Evolutionary conservation across 192 early-diverging fungal genomes (phyloP).

Genomic region (Coemansia sp.): DNA sequence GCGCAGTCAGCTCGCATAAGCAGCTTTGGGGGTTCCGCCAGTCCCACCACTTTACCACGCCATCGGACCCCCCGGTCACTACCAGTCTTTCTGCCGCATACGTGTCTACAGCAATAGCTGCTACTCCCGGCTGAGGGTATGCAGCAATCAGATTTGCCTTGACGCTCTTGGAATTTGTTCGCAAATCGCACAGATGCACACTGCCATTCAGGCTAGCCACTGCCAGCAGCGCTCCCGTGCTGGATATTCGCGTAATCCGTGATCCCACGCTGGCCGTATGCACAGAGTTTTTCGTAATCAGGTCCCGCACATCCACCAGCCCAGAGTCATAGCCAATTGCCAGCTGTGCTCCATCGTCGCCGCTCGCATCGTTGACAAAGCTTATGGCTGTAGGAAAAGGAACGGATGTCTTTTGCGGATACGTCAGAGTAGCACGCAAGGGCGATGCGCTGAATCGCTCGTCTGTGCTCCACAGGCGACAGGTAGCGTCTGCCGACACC

Average conservation of each 20-base stretch:
- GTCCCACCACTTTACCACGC: slow-evolving; percentile 51
- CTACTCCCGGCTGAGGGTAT: slow-evolving; percentile 4
- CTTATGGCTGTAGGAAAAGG: slow-evolving; percentile 8
- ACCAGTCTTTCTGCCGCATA: neutral
- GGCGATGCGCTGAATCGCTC: neutral
- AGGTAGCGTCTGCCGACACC: slow-evolving; percentile 35
- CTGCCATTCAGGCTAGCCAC: slow-evolving; percentile 21
- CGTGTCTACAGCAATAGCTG: slow-evolving; percentile 20
- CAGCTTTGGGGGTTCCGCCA: slow-evolving; percentile 14
- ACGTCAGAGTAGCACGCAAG: slow-evolving; percentile 2
- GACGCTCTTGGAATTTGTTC: slow-evolving; percentile 3
- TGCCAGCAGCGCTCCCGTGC: slow-evolving; percentile 6
- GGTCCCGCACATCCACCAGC: slow-evolving; percentile 1
- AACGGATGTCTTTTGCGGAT: neutral
- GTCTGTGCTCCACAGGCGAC: slow-evolving; percentile 31
- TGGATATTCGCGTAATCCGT: slow-evolving; percentile 7
- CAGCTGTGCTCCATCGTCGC: slow-evolving; percentile 3
- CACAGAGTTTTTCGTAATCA: neutral
- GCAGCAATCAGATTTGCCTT: neutral
- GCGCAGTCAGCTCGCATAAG: slow-evolving; percentile 16
- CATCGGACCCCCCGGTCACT: slow-evolving; percentile 39
- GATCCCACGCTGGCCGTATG: neutral
- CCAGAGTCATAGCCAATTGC: slow-evolving; percentile 10
- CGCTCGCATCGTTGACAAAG: slow-evolving; percentile 11
- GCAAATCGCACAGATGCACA: slow-evolving; percentile 29